phyloP scores from a whole-genome alignment of 441 rosid species.

The Gossypium schwendimanii region DNA sequence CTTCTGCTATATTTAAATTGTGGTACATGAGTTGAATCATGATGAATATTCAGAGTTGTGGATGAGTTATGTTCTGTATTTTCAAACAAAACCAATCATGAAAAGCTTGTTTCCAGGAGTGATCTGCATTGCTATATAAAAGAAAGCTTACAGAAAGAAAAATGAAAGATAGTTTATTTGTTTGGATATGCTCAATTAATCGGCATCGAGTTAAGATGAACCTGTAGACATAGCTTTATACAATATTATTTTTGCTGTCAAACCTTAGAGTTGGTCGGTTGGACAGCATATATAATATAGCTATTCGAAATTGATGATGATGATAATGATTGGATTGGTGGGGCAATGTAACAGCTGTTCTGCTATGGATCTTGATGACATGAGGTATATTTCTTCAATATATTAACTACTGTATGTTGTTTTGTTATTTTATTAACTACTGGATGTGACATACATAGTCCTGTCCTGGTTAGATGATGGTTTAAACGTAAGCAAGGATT shows the following conservation, averaged over 20 bases:
- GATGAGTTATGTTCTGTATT: conserved; percentile 7
- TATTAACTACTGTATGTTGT: not conserved
- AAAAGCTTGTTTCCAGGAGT: conserved; percentile 13
- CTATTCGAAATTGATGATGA: not conserved
- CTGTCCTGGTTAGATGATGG: conserved; percentile 4
- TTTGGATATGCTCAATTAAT: not conserved
- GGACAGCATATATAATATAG: not conserved
- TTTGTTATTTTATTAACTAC: not conserved
- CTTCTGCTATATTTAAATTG: not conserved
- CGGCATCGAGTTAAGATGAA: conserved; percentile 10
- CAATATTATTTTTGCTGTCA: conserved; percentile 8
- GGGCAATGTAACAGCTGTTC: conserved; percentile 20
- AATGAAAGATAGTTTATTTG: not conserved
- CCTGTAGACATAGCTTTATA: conserved; percentile 8
- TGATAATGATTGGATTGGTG: conserved; percentile 9
- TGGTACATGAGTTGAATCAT: not conserved
- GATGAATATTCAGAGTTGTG: not conserved
- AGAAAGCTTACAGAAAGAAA: conserved; percentile 15
- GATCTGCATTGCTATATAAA: conserved; percentile 13
- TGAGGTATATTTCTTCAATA: conserved; percentile 5
- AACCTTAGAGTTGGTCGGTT: conserved; percentile 18
- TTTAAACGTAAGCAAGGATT: conserved; percentile 17
- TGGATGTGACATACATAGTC: not conserved
- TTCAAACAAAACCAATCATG: conserved; percentile 4
- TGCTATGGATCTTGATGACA: not conserved